A percentile compares a stretch with the other conserved stretches of the same genome.
phyloP scores from a whole-genome alignment of 1,139 yeast species.

The Blastobotrys petasosporus region DNA sequence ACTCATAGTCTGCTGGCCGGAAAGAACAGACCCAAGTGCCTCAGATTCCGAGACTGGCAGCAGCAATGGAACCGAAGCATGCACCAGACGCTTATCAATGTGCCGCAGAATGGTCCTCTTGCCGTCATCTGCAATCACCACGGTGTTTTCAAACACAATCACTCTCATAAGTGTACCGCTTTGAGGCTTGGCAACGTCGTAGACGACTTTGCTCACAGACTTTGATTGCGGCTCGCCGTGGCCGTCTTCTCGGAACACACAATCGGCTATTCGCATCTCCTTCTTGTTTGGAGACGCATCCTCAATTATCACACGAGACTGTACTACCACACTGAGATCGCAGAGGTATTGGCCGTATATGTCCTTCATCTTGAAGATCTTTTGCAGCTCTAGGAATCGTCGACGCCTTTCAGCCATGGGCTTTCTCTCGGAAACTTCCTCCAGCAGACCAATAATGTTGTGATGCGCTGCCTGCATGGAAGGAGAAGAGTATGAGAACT shows the following conservation, averaged over 20 bases:
- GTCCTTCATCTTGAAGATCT: slow-evolving; percentile 18
- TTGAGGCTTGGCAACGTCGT: slow-evolving; percentile 17
- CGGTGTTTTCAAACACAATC: slow-evolving; percentile 20
- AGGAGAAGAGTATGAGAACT: slow-evolving; percentile 14
- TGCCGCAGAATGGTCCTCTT: slow-evolving; percentile 16
- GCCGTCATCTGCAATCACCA: slow-evolving; percentile 21
- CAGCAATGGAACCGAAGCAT: slow-evolving; percentile 16
- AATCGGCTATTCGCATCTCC: slow-evolving; percentile 18
- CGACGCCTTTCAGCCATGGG: slow-evolving; percentile 19
- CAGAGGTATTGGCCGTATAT: slow-evolving; percentile 20
- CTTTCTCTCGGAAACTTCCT: slow-evolving; percentile 18
- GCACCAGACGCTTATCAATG: slow-evolving; percentile 14
- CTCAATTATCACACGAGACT: slow-evolving; percentile 17
- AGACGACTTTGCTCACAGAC: slow-evolving; percentile 14
- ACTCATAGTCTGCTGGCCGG: slow-evolving; percentile 1
- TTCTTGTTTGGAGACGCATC: slow-evolving; percentile 12
- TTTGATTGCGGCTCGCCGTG: slow-evolving; percentile 15
- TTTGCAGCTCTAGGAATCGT: slow-evolving; percentile 18
- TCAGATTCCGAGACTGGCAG: slow-evolving; percentile 9
- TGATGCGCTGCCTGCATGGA: slow-evolving; percentile 16
- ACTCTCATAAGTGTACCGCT: slow-evolving; percentile 18
- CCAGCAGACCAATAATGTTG: slow-evolving; percentile 14
- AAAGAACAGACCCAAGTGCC: slow-evolving; percentile 4
- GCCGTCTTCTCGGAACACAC: slow-evolving; percentile 14
- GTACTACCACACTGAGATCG: slow-evolving; percentile 20